phyloP scores from a whole-genome alignment of 805 yeast genomes.

The Yarrowia bubula region DNA sequence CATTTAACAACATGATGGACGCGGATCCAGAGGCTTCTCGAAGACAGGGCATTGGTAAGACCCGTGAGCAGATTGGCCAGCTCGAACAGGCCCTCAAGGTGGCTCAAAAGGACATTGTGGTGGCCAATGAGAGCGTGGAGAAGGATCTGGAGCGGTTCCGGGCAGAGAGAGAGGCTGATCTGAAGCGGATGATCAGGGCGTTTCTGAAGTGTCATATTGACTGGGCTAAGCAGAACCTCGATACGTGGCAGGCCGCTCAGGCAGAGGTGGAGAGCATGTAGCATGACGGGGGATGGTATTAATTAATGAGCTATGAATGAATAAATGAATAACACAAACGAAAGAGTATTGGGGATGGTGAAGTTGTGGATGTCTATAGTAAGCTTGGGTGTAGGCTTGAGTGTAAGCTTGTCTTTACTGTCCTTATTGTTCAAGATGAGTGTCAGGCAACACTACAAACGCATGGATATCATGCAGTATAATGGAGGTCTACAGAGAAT shows the following conservation, averaged over 20 bases:
- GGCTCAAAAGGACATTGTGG: constrained; percentile 53
- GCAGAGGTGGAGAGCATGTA: constrained; percentile 27
- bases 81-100: constrained; percentile 52
- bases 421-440: no score
- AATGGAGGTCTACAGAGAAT: no score
- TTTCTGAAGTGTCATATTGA: constrained; percentile 56
- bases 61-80: constrained; percentile 47
- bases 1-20: constrained; percentile 61
- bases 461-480: no score
- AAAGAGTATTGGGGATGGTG: no score
- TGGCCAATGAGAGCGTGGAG: constrained; percentile 47
- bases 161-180: constrained; percentile 49
- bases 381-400: no score
- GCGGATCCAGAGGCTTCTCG: constrained; percentile 65
- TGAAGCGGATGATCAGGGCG: constrained; percentile 50
- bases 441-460: no score
- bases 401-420: no score
- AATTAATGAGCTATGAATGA: no score
- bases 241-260: constrained; percentile 64
- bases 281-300: not conserved
- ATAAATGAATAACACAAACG: no score
- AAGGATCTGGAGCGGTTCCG: constrained; percentile 49
- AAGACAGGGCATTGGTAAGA: constrained; percentile 49
- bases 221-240: constrained; percentile 68
- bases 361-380: no score